phyloP scores from a whole-genome alignment of 2,329 filamentous ascomycete species.

The Sarocladiaceae sp. region DNA sequence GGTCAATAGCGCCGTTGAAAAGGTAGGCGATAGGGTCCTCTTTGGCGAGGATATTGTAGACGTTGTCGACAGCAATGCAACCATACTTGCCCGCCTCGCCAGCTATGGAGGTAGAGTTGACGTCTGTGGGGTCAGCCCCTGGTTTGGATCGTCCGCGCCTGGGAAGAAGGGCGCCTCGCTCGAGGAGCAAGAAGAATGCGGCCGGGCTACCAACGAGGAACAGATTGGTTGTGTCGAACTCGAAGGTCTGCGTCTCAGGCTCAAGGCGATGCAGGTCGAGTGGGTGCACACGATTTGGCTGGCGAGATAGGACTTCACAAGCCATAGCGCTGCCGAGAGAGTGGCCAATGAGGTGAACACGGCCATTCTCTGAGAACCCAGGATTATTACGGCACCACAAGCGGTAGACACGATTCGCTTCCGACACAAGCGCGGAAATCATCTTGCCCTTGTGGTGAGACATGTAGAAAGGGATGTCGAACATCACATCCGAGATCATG shows the following conservation, averaged over 20 bases:
- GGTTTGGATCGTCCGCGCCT: conserved; percentile 73
- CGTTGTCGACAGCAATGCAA: conserved; percentile 88
- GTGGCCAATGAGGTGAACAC: conserved; percentile 89
- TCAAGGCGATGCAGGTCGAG: conserved; percentile 37
- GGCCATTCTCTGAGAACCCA: conserved; percentile 73
- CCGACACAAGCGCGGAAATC: conserved; percentile 80
- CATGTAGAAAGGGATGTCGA: conserved; percentile 97
- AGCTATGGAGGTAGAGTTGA: conserved; percentile 55
- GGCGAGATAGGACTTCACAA: conserved; percentile 82
- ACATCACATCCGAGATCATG: conserved; percentile 95
- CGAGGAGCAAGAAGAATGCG: conserved; percentile 88
- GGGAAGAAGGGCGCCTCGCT: conserved; percentile 67
- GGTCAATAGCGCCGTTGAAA: conserved; percentile 86
- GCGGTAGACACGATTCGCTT: conserved; percentile 93
- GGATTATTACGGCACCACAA: conserved; percentile 95
- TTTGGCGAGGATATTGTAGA: conserved; percentile 83
- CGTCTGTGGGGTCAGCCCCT: conserved; percentile 62
- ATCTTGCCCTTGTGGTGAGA: conserved; percentile 95
- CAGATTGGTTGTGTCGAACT: conserved; percentile 87
- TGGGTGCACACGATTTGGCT: conserved; percentile 67
- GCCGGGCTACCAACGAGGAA: conserved; percentile 89
- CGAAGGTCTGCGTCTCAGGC: conserved; percentile 60
- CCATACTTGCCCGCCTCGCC: conserved; percentile 79
- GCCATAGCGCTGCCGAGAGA: conserved; percentile 94
- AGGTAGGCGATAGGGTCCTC: conserved; percentile 82